Evolutionary conservation across 2,329 filamentous ascomycete genomes (phyloP).

Genomic region (Monilinia aucupariae): DNA sequence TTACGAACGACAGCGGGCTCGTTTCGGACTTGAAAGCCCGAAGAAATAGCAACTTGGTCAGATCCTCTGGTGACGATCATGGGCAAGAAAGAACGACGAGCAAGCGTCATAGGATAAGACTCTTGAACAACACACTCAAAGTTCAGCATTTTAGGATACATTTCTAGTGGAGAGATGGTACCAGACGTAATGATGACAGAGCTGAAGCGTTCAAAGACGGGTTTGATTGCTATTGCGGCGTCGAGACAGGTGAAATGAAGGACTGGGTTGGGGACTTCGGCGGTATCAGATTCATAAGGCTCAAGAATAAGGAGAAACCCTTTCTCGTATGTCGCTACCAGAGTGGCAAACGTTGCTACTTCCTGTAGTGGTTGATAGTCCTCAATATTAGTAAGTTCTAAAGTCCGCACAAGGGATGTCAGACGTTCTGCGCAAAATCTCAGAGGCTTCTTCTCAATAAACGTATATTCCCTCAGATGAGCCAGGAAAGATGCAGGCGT

Average conservation of each 20-base stretch:
- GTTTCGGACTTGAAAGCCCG: slow-evolving; percentile 89
- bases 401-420: slow-evolving; percentile 86
- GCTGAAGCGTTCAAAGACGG: slow-evolving; percentile 94
- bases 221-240: slow-evolving; percentile 95
- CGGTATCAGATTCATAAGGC: slow-evolving; percentile 90
- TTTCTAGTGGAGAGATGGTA: slow-evolving; percentile 92
- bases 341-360: slow-evolving; percentile 92
- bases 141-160: slow-evolving; percentile 98
- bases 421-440: slow-evolving; percentile 92
- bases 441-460: slow-evolving; percentile 93
- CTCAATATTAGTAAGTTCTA: slow-evolving; percentile 96
- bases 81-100: slow-evolving; percentile 87
- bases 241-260: slow-evolving; percentile 95
- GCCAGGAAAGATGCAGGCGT: slow-evolving; percentile 90
- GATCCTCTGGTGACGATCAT: slow-evolving; percentile 96
- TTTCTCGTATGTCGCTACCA: slow-evolving; percentile 94
- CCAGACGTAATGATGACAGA: slow-evolving; percentile 98
- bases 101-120: slow-evolving; percentile 95
- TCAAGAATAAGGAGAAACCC: slow-evolving; percentile 96
- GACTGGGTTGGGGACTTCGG: slow-evolving; percentile 93
- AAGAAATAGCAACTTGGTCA: slow-evolving; percentile 89
- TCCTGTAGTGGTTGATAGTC: slow-evolving; percentile 96
- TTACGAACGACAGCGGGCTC: slow-evolving; percentile 96
- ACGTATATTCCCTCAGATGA: slow-evolving; percentile 91
- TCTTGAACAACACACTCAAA: slow-evolving; percentile 92